These are phyloP conservation scores for Podospora pseudoanserina DNA, from an alignment of 495 filamentous ascomycete genomes.

Conservation along the genomic window DNA sequence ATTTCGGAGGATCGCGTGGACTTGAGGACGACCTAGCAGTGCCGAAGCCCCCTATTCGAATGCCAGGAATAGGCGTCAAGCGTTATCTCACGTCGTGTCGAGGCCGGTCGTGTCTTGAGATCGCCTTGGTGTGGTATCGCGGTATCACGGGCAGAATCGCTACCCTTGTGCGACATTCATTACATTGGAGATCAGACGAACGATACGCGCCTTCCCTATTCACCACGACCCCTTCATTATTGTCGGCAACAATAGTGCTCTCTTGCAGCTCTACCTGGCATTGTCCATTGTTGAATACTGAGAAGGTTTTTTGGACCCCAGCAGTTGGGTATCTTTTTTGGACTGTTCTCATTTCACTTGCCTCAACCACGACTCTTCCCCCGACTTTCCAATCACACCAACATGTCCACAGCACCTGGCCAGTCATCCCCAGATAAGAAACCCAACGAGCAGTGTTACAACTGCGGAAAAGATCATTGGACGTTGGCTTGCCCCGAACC, in stretches of 20 bases:
- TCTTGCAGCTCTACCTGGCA: background rate
- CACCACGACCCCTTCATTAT: background rate
- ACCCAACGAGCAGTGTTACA: conserved; percentile 42
- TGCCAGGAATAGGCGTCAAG: background rate
- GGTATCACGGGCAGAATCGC: background rate
- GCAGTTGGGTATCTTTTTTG: background rate
- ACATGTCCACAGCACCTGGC: conserved; percentile 37
- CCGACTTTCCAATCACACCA: background rate
- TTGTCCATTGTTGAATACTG: background rate
- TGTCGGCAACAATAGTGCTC: background rate
- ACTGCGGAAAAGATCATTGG: conserved; percentile 51
- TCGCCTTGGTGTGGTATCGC: background rate
- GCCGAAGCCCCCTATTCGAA: background rate
- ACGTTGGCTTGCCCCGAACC: conserved; percentile 50
- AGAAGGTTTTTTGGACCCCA: background rate
- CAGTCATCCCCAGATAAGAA: conserved; percentile 33
- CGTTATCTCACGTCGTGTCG: background rate
- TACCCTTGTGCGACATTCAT: background rate
- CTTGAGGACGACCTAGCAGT: background rate
- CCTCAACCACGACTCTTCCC: background rate
- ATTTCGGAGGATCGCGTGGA: background rate
- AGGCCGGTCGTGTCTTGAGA: background rate
- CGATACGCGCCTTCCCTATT: background rate
- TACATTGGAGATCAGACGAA: background rate
- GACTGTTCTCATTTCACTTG: background rate